A percentile compares a stretch with the other conserved stretches of the same genome.
Evolutionary conservation across 805 yeast species (phyloP).

Genomic region (Zygosaccharomyces gambellarensis): DNA sequence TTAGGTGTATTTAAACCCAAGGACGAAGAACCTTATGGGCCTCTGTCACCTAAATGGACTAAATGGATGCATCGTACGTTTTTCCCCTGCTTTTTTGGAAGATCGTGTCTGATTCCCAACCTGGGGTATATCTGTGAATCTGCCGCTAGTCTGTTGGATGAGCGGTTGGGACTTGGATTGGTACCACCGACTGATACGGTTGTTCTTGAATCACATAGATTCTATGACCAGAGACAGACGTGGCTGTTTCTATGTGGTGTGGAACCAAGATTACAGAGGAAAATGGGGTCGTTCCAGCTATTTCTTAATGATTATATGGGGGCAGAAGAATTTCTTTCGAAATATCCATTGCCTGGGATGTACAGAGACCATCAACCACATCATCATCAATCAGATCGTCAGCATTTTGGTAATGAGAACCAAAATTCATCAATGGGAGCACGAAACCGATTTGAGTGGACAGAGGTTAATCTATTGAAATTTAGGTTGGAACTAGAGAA

Average conservation of each 20-base stretch:
- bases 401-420: neutral
- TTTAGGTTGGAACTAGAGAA: constrained; percentile 63
- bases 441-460: constrained; percentile 46
- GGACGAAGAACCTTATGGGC: constrained; percentile 79
- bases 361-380: constrained; percentile 11
- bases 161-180: constrained; percentile 51
- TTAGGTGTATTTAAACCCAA: constrained; percentile 71
- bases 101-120: constrained; percentile 68
- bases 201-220: constrained; percentile 42
- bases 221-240: constrained; percentile 28
- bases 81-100: constrained; percentile 73
- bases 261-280: constrained; percentile 28
- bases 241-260: constrained; percentile 17
- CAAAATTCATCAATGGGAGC: neutral
- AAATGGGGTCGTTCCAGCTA: constrained; percentile 64
- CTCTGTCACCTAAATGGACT: constrained; percentile 72
- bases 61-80: constrained; percentile 73
- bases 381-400: neutral
- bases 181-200: constrained; percentile 66
- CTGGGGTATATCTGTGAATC: constrained; percentile 68
- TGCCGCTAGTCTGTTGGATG: constrained; percentile 64
- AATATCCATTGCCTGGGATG: constrained; percentile 51
- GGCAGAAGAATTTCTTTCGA: constrained; percentile 54
- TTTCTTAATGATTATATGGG: constrained; percentile 54
- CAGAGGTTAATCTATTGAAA: constrained; percentile 41